These are phyloP conservation scores for Verticillium tricorpus DNA, from an alignment of 2,329 filamentous ascomycete genomes.

Conservation along the genomic window DNA sequence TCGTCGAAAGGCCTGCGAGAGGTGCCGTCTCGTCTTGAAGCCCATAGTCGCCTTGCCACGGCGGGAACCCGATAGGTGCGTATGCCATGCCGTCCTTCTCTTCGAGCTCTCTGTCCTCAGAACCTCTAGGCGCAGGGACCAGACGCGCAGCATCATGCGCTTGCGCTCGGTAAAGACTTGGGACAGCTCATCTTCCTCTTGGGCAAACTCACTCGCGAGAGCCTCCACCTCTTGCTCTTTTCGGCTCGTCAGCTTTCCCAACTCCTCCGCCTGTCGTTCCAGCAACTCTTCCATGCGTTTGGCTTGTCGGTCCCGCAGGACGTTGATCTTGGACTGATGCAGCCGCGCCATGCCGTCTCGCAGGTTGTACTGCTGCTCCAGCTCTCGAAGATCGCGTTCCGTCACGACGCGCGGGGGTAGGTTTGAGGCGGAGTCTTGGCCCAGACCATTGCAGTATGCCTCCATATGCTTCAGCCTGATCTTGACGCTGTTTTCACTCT, in stretches of 20 bases:
- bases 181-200: conserved; percentile 45
- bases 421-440: conserved; percentile 29
- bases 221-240: conserved; percentile 43
- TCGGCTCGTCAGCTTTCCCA: conserved; percentile 39
- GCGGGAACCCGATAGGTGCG: conserved; percentile 30
- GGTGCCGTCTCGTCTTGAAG: background rate
- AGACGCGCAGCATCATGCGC: conserved; percentile 40
- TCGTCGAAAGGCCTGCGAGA: background rate
- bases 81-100: conserved; percentile 36
- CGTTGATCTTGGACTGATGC: conserved; percentile 58
- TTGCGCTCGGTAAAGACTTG: conserved; percentile 40
- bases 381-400: conserved; percentile 52
- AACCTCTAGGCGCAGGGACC: conserved; percentile 49
- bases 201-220: conserved; percentile 39
- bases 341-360: conserved; percentile 55
- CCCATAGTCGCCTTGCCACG: conserved; percentile 31
- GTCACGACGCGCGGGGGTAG: conserved; percentile 52
- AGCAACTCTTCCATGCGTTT: conserved; percentile 57
- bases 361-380: conserved; percentile 57
- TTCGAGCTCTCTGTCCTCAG: conserved; percentile 49
- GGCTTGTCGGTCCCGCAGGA: conserved; percentile 59
- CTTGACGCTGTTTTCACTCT: conserved; percentile 51
- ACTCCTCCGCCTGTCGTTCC: conserved; percentile 48
- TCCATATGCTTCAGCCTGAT: conserved; percentile 63
- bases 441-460: conserved; percentile 55